Conservation (phyloP, 257 asterid species). For the Jasminum sambac region DNA sequence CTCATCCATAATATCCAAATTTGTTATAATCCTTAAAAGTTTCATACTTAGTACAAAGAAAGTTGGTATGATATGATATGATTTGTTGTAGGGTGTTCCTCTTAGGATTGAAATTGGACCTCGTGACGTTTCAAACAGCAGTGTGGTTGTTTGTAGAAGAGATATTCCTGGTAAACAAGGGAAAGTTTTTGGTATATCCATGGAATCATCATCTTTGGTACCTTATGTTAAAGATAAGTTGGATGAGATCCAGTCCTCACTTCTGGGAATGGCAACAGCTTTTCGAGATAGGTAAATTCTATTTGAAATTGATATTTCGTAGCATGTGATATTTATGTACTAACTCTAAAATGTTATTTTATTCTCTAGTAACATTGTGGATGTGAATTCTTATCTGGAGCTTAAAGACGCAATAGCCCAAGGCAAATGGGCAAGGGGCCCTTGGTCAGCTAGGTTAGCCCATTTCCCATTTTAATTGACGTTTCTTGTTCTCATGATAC, state of each 20-base stretch:
- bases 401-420: conserved; percentile 86
- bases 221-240: conserved; percentile 60
- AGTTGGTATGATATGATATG: conserved; percentile 21
- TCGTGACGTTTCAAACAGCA: conserved; percentile 78
- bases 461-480: neutral
- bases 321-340: conserved; percentile 21
- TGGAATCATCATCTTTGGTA: conserved; percentile 74
- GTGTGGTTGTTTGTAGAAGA: conserved; percentile 85
- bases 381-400: conserved; percentile 78
- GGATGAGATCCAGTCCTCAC: conserved; percentile 80
- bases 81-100: conserved; percentile 82
- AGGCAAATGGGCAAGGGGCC: conserved; percentile 99
- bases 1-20: neutral
- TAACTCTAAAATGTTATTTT: conserved; percentile 17
- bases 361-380: conserved; percentile 77
- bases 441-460: conserved; percentile 94
- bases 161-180: conserved; percentile 97
- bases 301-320: conserved; percentile 13
- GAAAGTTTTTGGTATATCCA: conserved; percentile 88
- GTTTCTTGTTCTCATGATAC: neutral
- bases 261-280: conserved; percentile 63
- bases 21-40: neutral
- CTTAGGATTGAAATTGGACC: conserved; percentile 95
- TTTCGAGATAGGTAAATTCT: conserved; percentile 76
- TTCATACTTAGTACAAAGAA: conserved; percentile 17